Conservation (phyloP, 2,329 filamentous ascomycete species). For the Ophiobolus disseminans region DNA sequence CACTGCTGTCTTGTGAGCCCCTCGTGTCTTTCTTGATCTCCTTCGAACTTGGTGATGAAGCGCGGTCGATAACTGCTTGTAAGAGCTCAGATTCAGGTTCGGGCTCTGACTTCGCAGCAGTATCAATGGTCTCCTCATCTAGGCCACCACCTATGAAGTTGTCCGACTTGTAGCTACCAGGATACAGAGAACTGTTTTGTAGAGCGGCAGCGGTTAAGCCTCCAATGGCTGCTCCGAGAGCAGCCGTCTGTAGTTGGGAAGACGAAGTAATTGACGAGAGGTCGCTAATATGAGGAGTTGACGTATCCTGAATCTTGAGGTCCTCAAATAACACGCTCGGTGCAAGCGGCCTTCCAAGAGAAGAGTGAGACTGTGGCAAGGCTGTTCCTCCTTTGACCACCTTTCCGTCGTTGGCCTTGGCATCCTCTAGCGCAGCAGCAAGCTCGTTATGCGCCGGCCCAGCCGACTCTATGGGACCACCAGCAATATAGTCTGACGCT, state of each 20-base stretch:
- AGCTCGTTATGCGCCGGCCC: slow-evolving; percentile 30
- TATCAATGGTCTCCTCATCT: not conserved
- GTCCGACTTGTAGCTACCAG: slow-evolving; percentile 3
- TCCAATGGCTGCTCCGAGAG: slow-evolving; percentile 35
- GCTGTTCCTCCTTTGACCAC: not conserved
- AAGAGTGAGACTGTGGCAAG: slow-evolving; percentile 14
- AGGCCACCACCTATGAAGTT: not conserved
- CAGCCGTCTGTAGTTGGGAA: slow-evolving; percentile 36
- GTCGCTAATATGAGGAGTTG: slow-evolving; percentile 15
- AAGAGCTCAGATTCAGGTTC: too few species aligned
- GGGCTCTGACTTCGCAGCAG: not conserved
- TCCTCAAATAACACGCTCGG: slow-evolving; percentile 35
- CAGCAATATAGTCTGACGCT: slow-evolving; percentile 58
- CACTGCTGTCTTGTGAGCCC: too few species aligned
- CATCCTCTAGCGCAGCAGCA: slow-evolving; percentile 31
- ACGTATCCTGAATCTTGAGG: slow-evolving; percentile 26
- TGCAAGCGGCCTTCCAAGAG: slow-evolving; percentile 26
- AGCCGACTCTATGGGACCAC: slow-evolving; percentile 8
- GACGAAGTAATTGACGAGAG: slow-evolving; percentile 29
- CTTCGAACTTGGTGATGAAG: too few species aligned
- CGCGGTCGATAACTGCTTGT: too few species aligned
- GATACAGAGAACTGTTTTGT: slow-evolving; percentile 23
- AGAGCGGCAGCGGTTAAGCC: slow-evolving; percentile 30
- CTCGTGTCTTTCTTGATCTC: too few species aligned
- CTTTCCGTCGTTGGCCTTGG: slow-evolving; percentile 15